These are phyloP conservation scores for Fusarium poae DNA, from an alignment of 2,329 filamentous ascomycete species.

Conservation along the genomic window DNA sequence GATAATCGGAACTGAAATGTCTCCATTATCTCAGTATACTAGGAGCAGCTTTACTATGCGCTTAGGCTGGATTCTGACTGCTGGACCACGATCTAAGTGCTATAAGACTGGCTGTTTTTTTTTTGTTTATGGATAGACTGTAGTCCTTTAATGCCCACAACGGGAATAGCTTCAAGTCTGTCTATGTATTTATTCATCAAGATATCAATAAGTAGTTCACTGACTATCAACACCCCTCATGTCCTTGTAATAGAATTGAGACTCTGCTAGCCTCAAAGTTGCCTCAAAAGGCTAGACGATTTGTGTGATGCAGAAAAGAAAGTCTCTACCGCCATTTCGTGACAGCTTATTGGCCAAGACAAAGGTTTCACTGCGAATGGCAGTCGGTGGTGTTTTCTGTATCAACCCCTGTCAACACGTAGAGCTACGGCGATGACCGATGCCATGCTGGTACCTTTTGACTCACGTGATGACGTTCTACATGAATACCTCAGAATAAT, in stretches of 20 bases:
- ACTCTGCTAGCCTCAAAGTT: not conserved
- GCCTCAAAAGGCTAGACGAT: not conserved
- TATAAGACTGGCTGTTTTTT: not conserved
- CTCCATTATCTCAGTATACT: conserved; percentile 1
- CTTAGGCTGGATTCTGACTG: not conserved
- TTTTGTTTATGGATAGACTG: not conserved
- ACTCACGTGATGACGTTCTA: not conserved
- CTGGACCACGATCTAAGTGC: conserved; percentile 5
- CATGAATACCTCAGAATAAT: not conserved
- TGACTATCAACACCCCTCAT: not conserved
- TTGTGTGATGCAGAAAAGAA: not conserved
- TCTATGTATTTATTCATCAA: not conserved
- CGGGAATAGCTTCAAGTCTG: not conserved
- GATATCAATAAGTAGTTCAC: not conserved
- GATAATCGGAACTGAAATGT: conserved; percentile 10
- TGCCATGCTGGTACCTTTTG: conserved; percentile 3
- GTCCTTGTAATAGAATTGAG: not conserved
- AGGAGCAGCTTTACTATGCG: not conserved
- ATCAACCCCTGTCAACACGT: conserved; percentile 14
- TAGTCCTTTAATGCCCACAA: not conserved
- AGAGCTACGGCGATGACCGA: conserved; percentile 37
- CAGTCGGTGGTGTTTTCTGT: conserved; percentile 14
- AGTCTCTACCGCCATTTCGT: conserved; percentile 28
- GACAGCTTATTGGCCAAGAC: conserved; percentile 15
- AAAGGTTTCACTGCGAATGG: conserved; percentile 16